Evolutionary conservation across 2,329 filamentous ascomycete species (phyloP), one percentile per base, ranked within the genome.

Genomic region (Beauveria varroae): DNA sequence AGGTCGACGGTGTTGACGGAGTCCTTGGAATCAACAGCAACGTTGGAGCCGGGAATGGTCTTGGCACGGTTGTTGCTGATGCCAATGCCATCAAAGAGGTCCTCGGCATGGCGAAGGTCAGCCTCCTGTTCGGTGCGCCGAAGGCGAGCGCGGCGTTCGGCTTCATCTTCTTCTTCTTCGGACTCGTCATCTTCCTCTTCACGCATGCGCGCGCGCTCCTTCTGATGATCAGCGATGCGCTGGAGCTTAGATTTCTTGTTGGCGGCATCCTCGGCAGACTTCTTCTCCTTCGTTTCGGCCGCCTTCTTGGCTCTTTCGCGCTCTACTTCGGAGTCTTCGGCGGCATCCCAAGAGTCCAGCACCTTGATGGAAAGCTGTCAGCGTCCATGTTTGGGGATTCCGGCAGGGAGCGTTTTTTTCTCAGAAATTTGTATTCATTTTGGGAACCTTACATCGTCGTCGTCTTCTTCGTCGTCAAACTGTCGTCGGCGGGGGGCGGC

Each of bases 261-360:
- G 58, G 91, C 91, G 49, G 90, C 91, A 8, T 91, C 91, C 70
- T 91, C 90, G 50, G 90, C 93, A 0, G 93, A 91, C 30, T 91
- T 92, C 77, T 96, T 96, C 62, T 89, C 91, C 76, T 96, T 96
- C 58, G 86, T 89, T 71, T 91, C 93, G 6, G 83, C 88, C 56
- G 87, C 91, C 79, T 93, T 95, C 76, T 89, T 90, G 30, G 85
- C 90, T 81, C 98, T 99, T 77, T 97, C 93, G 70, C 92, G 90
- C 80, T 99, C 95, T 69, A 87, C 93, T 70, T 99, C 95, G 64
- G 92, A 96, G 78, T 99, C 95, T 72, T 98, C 95, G 68, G 90
- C 93, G 62, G 91, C 93, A 71, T 98, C 93, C 95, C 95, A 99
- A 40, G 91, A 93, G 63, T 99, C 95, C 71, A 97, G 85, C 62